Base-by-base conservation (phyloP, 805 yeast genomes). In the Cyberlindnera xishuangbannaensis region DNA sequence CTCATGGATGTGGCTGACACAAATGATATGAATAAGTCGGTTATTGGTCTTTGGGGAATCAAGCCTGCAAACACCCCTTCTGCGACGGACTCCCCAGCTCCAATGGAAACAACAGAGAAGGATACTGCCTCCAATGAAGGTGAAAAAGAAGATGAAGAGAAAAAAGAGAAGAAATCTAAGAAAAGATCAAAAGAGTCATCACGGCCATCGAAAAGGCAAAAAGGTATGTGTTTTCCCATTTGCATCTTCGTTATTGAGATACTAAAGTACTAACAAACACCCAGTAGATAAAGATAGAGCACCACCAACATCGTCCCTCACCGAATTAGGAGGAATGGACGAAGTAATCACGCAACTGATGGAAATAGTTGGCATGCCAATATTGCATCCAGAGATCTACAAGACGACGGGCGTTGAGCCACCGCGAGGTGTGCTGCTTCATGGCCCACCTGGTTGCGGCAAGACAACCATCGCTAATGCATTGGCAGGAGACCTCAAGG, bases 371-470 rank as follows among this genome's bases (percentile, higher is more conserved):
- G 96, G 95, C 2, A 67, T 90, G 63, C 98, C 98, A 1, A 78
- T 92, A 20, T 60, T 83, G 15, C 97, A 92, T 50, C 97, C 97
- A 0, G 98, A 92, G 56, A 83, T 92, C 2, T 92, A 85, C 53
- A 44, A 65, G 16, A 69, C 88, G 7, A 81, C 95, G 0, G 97
- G 97, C 17, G 88, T 88, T 11, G 95, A 86, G 45, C 97, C 97
- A 13, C 95, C 97, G 14, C 69, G 96, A 17, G 97, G 97, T 27
- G 83, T 92, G 1, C 57, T 92, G 19, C 60, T 92, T n/a, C 95
- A 88, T 57, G 98, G 98, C 0, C 98, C 98, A 0, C 98, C 97
- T 2, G 98, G 98, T 12, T 92, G 98, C 65, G 98, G 98, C 56
- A 92, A 92, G 51, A 92, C 98, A 0, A 81, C 95, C 27, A 78